A percentile compares a stretch with the other conserved stretches of the same genome.
These are phyloP conservation scores for Capsicum chinense DNA, from an alignment of 257 asterid genomes.

Conservation along the genomic window DNA sequence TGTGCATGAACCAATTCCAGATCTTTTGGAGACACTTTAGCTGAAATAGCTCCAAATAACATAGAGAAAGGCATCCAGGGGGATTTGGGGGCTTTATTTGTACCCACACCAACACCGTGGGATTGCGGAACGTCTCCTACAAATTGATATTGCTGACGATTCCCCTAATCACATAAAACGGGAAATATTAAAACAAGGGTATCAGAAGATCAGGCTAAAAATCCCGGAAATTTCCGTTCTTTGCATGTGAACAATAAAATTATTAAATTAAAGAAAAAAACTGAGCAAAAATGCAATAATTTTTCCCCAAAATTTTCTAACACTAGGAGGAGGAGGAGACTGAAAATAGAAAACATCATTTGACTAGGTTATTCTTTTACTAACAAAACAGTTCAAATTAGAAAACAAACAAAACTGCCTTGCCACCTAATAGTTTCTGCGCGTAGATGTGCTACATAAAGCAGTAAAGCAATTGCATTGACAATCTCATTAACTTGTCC, in stretches of 20 bases:
- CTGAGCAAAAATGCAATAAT: neutral
- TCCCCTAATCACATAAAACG: slow-evolving; percentile 29
- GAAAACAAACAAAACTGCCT: neutral
- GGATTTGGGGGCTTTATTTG: slow-evolving; percentile 42
- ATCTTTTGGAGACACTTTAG: slow-evolving; percentile 35
- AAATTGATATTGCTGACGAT: slow-evolving; percentile 22
- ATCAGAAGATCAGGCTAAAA: neutral
- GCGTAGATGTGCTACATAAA: neutral
- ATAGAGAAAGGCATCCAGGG: slow-evolving; percentile 52
- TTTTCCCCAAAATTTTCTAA: neutral
- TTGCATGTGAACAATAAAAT: neutral
- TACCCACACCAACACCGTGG: slow-evolving; percentile 32
- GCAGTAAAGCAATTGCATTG: slow-evolving; percentile 15
- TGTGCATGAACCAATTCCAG: slow-evolving; percentile 40
- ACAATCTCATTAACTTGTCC: neutral
- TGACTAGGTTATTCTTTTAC: neutral
- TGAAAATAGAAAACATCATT: neutral
- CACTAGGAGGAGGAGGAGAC: neutral
- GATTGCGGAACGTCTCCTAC: slow-evolving; percentile 30
- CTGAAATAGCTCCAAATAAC: slow-evolving; percentile 44
- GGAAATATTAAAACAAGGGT: slow-evolving; percentile 8
- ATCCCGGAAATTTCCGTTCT: neutral
- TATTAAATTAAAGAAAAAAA: neutral
- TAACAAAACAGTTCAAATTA: neutral
- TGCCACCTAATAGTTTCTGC: neutral